Evolutionary conservation across 768 basidiomycete genomes (phyloP), one percentile per base, ranked within the genome.

Genomic region (Termitomyces sp.): DNA sequence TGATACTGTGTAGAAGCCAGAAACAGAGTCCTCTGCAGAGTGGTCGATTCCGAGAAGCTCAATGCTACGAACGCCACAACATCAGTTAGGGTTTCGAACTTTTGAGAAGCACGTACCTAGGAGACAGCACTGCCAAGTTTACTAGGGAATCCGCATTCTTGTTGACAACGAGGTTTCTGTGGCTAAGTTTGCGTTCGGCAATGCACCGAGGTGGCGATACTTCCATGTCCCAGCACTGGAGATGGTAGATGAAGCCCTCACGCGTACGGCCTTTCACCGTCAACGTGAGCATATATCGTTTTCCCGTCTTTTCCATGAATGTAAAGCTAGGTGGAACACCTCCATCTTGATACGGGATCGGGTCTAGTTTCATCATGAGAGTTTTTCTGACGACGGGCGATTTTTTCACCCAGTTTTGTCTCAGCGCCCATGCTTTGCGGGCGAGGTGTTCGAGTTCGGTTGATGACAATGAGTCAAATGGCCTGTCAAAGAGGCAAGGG

Each of bases 181-280:
- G 71, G 5, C 63, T 67, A 32, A 75, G 33, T 54, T 63, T 61
- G 64, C 75, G 73, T 6, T 69, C 64, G 1, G 83, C 84, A 35
- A 83, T 64, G 59, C 78, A 82, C 8, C 51, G 60, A 0, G 79
- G 75, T 0, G 67, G 58, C 3, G 63, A 53, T 12, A 56, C 10
- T 0, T 65, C 49, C 9, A 85, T 46, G 60, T 87, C 81, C 86
- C 86, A 87, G 62, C 84, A 84, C 40, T 83, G 81, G 28, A 87
- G 56, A 24, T 68, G 68, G 30, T 74, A 77, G 13, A 60, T 48
- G 18, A 69, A 66, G 0, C 66, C 64, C 56, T 57, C 1, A 38
- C 33, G 13, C 58, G 63, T 62, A 61, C 8, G 30, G n/a, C 14
- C 12, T 22, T 18, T 70, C 57, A 62, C 38, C 0, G 71, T 72